These are phyloP conservation scores for Marasmius tenuissimus DNA, from an alignment of 1,284 basidiomycete genomes.

Conservation along the genomic window DNA sequence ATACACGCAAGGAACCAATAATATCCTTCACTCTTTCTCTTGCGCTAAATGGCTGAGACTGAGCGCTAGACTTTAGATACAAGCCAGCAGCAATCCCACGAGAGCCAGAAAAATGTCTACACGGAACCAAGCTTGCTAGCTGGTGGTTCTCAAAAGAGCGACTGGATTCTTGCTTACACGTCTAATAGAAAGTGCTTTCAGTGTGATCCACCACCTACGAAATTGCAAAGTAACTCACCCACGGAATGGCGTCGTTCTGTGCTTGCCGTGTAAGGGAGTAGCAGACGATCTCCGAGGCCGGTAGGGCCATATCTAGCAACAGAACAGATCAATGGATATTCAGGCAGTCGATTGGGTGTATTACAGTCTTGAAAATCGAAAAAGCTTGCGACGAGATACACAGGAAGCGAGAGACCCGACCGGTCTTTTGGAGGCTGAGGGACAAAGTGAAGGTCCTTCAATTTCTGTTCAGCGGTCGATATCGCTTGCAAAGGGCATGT, in stretches of 20 bases:
- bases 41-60: constrained; percentile 25
- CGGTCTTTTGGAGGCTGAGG: constrained; percentile 10
- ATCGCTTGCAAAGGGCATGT: constrained; percentile 24
- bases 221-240: constrained; percentile 26
- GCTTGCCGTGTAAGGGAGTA: constrained; percentile 33
- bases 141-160: constrained; percentile 41
- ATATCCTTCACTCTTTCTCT: constrained; percentile 35
- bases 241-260: constrained; percentile 10
- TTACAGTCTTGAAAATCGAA: constrained; percentile 64
- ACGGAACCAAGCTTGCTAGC: constrained; percentile 39
- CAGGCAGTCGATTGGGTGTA: constrained; percentile 17
- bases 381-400: constrained; percentile 53
- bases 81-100: constrained; percentile 41
- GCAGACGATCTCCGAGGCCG: constrained; percentile 45
- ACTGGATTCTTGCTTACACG: constrained; percentile 31
- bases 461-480: constrained; percentile 22
- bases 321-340: constrained; percentile 5
- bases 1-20: constrained; percentile 49
- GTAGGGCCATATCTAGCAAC: constrained; percentile 42
- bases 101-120: constrained; percentile 21
- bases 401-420: constrained; percentile 15
- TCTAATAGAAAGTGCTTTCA: constrained; percentile 21
- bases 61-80: constrained; percentile 40
- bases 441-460: constrained; percentile 21
- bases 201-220: not conserved